Evolutionary conservation across 1,284 basidiomycete genomes (phyloP).

Genomic region (Leccinum cinnamomeum): DNA sequence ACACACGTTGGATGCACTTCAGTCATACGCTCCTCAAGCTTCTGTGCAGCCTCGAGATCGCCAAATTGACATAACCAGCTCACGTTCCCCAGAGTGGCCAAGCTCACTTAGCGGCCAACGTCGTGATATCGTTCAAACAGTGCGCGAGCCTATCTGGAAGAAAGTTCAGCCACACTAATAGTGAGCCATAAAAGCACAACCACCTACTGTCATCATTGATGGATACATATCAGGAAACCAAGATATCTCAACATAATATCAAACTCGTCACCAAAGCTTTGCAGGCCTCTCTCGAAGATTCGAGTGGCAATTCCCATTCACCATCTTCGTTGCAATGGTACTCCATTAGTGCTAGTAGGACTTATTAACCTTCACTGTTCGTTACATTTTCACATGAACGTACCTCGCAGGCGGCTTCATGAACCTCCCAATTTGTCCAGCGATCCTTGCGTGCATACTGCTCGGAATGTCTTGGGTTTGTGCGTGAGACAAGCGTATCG

Average conservation of each 20-base stretch:
- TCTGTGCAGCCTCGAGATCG: conserved; percentile 85
- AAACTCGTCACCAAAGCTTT: conserved; percentile 79
- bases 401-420: conserved; percentile 79
- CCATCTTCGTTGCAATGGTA: conserved; percentile 90
- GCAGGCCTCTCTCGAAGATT: conserved; percentile 93
- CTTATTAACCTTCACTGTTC: conserved; percentile 10
- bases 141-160: conserved; percentile 63
- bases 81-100: conserved; percentile 93
- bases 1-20: conserved; percentile 81
- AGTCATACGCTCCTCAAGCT: conserved; percentile 85
- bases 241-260: conserved; percentile 90
- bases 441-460: conserved; percentile 85
- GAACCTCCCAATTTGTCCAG: conserved; percentile 90
- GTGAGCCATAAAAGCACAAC: neutral
- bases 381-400: conserved; percentile 28
- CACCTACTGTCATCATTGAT: conserved; percentile 93
- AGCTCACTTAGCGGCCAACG: conserved; percentile 79
- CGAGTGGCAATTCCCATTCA: conserved; percentile 75
- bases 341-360: conserved; percentile 81
- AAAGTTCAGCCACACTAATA: conserved; percentile 3
- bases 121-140: conserved; percentile 86
- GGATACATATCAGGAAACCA: conserved; percentile 78
- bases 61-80: conserved; percentile 93
- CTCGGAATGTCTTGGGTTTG: conserved; percentile 68
- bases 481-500: conserved; percentile 55